Evolutionary conservation across 2,329 filamentous ascomycete genomes (phyloP), one percentile per base, ranked within the genome.

Genomic region (Rasamsonia emersonii): DNA sequence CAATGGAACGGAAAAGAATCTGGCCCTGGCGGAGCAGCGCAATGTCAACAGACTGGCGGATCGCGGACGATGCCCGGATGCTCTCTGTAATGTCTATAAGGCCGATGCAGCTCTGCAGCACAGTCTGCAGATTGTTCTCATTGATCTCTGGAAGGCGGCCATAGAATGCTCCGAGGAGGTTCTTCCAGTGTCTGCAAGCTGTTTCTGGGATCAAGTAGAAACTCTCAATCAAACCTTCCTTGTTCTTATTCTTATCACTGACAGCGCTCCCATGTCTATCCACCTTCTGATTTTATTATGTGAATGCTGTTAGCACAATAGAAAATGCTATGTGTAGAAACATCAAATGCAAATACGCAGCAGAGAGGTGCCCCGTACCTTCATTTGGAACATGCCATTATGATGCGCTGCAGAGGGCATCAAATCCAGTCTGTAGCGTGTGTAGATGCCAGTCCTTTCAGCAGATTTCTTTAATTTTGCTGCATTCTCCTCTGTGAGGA

Each of bases 81-180:
- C 63, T 62, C 35, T 70, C 65, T 2, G 65, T 64, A 9, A 68
- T 59, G 9, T 61, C 49, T 27, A 66, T 50, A 6, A 71, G 49
- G 4, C 53, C 51, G 18, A 61, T 45, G 13, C 60, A 60, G 26
- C 61, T 57, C 2, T 43, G 35, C n/a, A 71, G 52, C 0, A 66
- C 51, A 5, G 48, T 39, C 5, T 43, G 42, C 34, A 71, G 57
- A 21, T 47, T 46, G 4, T 46, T 45, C 37, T 64, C 54, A 32
- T 59, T 57, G 24, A 71, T 51, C 7, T 51, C 38, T 19, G 68
- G 48, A 1, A 56, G 47, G 13, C 50, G 51, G 38, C 61, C 59
- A 53, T 71, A 70, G 42, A 70, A 61, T 13, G 61, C 54, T 20
- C 63, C 61, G 32, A 71, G 49, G 11, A 71, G 55, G 20, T 55